Percentiles rank a stretch among this genome's conserved stretches.
Evolutionary conservation across 106 monocot genomes (phyloP).

Genomic region (Allium cepa): DNA sequence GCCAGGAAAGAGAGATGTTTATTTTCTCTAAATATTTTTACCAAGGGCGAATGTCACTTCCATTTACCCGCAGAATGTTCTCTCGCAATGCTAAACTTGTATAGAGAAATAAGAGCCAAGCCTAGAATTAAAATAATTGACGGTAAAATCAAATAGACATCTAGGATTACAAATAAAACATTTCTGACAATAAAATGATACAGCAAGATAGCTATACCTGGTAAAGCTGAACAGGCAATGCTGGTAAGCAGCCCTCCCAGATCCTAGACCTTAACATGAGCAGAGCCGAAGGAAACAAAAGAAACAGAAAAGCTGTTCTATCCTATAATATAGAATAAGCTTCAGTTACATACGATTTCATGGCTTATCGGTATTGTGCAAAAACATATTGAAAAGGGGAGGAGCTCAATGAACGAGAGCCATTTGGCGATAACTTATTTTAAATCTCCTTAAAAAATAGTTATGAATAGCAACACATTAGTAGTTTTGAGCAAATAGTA

Average conservation of each 20-base stretch:
- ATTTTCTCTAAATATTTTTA: slow-evolving; percentile 9
- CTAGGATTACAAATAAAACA: background rate
- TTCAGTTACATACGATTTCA: too few species aligned
- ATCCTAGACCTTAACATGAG: slow-evolving; percentile 53
- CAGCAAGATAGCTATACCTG: slow-evolving; percentile 37
- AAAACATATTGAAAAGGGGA: too few species aligned
- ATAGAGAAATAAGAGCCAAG: slow-evolving; percentile 87
- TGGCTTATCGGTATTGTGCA: too few species aligned
- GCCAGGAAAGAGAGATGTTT: too few species aligned
- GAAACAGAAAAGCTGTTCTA: slow-evolving; percentile 80
- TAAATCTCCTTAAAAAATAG: too few species aligned
- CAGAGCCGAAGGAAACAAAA: slow-evolving; percentile 59
- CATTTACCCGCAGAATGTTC: slow-evolving; percentile 84
- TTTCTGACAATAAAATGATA: background rate
- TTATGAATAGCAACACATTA: too few species aligned
- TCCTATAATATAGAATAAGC: slow-evolving; percentile 38
- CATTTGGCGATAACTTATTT: too few species aligned
- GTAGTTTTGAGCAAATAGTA: too few species aligned
- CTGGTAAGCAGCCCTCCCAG: slow-evolving; percentile 80
- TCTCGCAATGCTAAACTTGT: slow-evolving; percentile 91
- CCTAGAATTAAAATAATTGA: slow-evolving; percentile 20
- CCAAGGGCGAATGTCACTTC: slow-evolving; percentile 96
- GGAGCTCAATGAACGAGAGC: too few species aligned
- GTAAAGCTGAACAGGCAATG: slow-evolving; percentile 81
- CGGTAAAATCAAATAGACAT: background rate